Evolutionary conservation across 2,329 filamentous ascomycete genomes (phyloP).

Genomic region (Colletotrichum orchidophilum): DNA sequence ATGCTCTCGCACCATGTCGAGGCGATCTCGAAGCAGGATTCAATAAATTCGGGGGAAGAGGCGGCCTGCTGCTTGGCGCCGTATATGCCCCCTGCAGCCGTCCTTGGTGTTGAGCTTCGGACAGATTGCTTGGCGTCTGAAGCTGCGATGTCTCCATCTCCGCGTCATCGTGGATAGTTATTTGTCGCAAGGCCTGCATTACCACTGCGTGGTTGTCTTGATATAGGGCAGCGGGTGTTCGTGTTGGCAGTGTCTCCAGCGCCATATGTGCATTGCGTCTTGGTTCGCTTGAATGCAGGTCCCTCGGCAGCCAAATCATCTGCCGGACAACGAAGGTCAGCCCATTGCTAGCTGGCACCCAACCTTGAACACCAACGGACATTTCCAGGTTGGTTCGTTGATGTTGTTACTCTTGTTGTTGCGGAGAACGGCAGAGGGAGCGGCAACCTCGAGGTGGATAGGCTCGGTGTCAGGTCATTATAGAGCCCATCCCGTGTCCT

Average conservation of each 20-base stretch:
- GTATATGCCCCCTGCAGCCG: constrained; percentile 54
- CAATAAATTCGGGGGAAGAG: not conserved
- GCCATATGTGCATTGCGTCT: not conserved
- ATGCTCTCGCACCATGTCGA: constrained; percentile 38
- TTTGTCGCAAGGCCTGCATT: not conserved
- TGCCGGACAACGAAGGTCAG: not conserved
- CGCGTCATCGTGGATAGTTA: constrained; percentile 55
- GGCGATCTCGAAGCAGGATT: not conserved
- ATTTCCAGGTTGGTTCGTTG: not conserved
- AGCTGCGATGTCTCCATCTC: constrained; percentile 55
- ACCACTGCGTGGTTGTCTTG: not conserved
- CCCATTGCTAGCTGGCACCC: not conserved
- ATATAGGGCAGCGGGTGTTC: not conserved
- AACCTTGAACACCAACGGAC: not conserved
- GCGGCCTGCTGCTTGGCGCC: constrained; percentile 44
- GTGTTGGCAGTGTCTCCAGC: not conserved
- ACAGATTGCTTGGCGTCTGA: constrained; percentile 60
- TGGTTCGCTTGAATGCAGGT: not conserved
- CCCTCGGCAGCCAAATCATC: not conserved
- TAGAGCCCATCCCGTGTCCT: not conserved
- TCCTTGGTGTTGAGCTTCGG: constrained; percentile 57
- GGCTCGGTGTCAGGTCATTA: not conserved
- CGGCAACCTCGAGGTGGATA: constrained; percentile 38
- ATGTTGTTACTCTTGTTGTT: not conserved
- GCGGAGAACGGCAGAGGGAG: constrained; percentile 38